These are phyloP conservation scores for Dioscorea zingiberensis DNA, from an alignment of 106 monocot genomes.

Conservation along the genomic window DNA sequence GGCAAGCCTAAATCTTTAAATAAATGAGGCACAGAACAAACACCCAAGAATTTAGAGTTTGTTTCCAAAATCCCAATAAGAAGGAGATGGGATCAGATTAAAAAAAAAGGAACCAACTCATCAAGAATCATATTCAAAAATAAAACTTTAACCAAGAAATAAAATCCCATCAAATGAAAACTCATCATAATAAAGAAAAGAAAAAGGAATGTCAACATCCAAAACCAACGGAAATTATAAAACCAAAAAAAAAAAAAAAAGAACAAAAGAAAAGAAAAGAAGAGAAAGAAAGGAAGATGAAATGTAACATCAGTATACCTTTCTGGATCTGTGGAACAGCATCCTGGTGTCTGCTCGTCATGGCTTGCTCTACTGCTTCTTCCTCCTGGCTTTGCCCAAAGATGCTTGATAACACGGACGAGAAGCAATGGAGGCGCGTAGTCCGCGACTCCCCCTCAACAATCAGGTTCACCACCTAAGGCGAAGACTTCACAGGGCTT, in stretches of 20 bases:
- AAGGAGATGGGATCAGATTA: too few relatives aligned
- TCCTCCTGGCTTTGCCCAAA: slow-evolving; percentile 15
- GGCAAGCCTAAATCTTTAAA: too few relatives aligned
- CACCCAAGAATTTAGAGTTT: not conserved
- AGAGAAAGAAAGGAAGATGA: not conserved
- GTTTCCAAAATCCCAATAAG: too few relatives aligned
- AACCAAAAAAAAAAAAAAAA: too few relatives aligned
- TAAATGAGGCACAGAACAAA: not conserved
- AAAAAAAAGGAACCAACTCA: not conserved
- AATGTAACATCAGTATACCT: not conserved
- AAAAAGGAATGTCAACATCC: not conserved
- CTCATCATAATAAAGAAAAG: not conserved
- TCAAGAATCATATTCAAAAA: not conserved
- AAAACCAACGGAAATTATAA: too few relatives aligned
- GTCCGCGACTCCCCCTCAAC: slow-evolving; percentile 20
- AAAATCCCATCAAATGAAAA: not conserved
- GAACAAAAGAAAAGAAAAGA: not conserved
- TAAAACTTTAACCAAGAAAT: not conserved
- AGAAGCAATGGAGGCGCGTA: slow-evolving; percentile 20
- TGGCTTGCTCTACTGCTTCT: slow-evolving; percentile 12
- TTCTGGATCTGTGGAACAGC: slow-evolving; percentile 18
- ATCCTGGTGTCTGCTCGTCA: slow-evolving; percentile 12
- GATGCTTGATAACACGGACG: slow-evolving; percentile 23
- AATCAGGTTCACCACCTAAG: not conserved
- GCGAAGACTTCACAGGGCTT: not conserved